These are phyloP conservation scores for Trypanosoma congolense DNA, from an alignment of 208 protist genomes.

Conservation along the genomic window DNA sequence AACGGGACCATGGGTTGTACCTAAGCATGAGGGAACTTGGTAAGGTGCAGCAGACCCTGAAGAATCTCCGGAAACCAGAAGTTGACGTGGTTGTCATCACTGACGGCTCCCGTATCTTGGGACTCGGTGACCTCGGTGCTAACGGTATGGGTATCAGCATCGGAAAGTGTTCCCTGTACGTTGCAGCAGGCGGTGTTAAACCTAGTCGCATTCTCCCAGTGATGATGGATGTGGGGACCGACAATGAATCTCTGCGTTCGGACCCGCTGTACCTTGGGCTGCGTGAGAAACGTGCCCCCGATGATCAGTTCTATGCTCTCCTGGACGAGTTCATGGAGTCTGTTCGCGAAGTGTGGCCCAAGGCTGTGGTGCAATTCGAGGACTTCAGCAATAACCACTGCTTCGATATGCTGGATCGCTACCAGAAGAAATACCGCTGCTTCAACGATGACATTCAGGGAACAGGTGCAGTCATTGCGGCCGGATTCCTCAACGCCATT, in stretches of 20 bases:
- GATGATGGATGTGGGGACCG: conserved; percentile 85
- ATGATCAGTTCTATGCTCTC: conserved; percentile 69
- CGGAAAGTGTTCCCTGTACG: conserved; percentile 87
- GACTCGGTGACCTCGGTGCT: conserved; percentile 82
- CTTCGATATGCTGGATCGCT: conserved; percentile 88
- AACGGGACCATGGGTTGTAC: conserved; percentile 69
- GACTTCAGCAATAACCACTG: conserved; percentile 92
- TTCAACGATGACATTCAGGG: conserved; percentile 98
- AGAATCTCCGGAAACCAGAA: conserved; percentile 60
- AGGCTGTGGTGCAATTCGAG: conserved; percentile 90
- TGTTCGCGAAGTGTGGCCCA: conserved; percentile 66
- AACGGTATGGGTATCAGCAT: conserved; percentile 93
- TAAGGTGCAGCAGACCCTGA: conserved; percentile 44
- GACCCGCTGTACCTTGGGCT: conserved; percentile 82
- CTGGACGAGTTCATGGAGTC: conserved; percentile 86
- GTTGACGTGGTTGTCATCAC: conserved; percentile 90
- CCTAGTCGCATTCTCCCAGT: conserved; percentile 82
- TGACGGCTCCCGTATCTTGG: conserved; percentile 88
- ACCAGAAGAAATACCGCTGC: conserved; percentile 78
- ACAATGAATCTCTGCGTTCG: conserved; percentile 58
- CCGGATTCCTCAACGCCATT: conserved; percentile 89
- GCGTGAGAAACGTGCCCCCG: conserved; percentile 27
- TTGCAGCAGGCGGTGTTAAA: conserved; percentile 78
- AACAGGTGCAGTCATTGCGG: conserved; percentile 92
- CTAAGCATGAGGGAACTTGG: conserved; percentile 52